phyloP scores from a whole-genome alignment of 768 basidiomycete genomes.

The Lactifluus pinguis region DNA sequence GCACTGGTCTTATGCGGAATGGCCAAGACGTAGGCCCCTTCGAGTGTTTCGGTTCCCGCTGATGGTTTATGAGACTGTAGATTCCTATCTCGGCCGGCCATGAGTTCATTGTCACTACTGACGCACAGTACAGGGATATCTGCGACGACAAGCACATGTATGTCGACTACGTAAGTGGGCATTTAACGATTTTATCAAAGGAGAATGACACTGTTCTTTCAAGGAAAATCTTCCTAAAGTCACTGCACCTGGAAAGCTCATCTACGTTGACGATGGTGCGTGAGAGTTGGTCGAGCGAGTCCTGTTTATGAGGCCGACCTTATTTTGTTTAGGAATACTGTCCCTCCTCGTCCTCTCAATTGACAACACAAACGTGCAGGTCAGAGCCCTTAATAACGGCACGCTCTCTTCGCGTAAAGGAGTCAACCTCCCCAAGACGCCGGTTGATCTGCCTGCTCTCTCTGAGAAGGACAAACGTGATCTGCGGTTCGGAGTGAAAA shows the following conservation, averaged over 20 bases:
- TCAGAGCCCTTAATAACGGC: constrained; percentile 86
- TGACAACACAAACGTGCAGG: constrained; percentile 71
- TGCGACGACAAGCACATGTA: constrained; percentile 82
- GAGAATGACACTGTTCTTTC: background rate
- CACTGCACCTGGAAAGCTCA: constrained; percentile 91
- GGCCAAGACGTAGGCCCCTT: constrained; percentile 56
- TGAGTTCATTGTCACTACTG: constrained; percentile 86
- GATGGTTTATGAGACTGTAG: constrained; percentile 30
- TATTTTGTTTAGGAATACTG: constrained; percentile 51
- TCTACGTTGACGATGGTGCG: constrained; percentile 94
- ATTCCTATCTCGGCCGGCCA: constrained; percentile 83
- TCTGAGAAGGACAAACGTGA: constrained; percentile 98
- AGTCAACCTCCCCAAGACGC: constrained; percentile 97
- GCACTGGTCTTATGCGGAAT: constrained; percentile 88
- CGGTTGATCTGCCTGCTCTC: constrained; percentile 93
- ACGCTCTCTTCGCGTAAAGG: constrained; percentile 94
- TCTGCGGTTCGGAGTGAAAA: constrained; percentile 89
- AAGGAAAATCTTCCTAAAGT: constrained; percentile 91
- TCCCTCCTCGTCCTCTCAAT: constrained; percentile 88
- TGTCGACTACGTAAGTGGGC: constrained; percentile 79
- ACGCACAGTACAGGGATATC: constrained; percentile 65
- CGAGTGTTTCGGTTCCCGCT: constrained; percentile 3
- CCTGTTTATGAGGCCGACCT: background rate
- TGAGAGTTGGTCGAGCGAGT: background rate
- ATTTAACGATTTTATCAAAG: background rate